Evolutionary conservation across 1,284 basidiomycete genomes (phyloP).

Genomic region (Puccinia hordei): DNA sequence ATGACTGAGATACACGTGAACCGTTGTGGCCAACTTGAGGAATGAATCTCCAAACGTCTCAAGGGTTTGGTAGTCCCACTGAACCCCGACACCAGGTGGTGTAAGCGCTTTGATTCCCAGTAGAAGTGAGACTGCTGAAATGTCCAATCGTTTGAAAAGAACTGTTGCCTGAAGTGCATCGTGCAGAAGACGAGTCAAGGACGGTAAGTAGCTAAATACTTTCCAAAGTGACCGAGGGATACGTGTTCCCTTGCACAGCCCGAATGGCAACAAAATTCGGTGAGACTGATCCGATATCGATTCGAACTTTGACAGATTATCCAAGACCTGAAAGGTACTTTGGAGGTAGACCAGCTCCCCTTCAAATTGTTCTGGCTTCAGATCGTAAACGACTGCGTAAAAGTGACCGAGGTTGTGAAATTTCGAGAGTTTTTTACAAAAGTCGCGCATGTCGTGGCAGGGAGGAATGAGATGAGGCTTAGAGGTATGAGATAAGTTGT

Average conservation of each 20-base stretch:
- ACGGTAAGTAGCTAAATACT: constrained; percentile 67
- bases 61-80: constrained; percentile 76
- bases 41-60: constrained; percentile 84
- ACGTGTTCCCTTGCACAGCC: constrained; percentile 64
- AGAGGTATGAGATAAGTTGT: constrained; percentile 18
- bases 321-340: constrained; percentile 14
- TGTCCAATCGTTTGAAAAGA: constrained; percentile 64
- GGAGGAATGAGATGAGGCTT: not conserved
- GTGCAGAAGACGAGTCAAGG: constrained; percentile 68
- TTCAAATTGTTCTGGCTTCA: constrained; percentile 1
- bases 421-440: constrained; percentile 18
- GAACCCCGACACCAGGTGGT: constrained; percentile 67
- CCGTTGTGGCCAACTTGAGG: constrained; percentile 72
- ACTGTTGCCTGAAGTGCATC: constrained; percentile 67
- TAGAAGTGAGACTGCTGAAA: constrained; percentile 67
- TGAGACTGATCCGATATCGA: not conserved
- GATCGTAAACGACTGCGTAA: constrained; percentile 18
- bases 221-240: constrained; percentile 64
- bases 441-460: constrained; percentile 8
- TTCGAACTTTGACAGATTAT: constrained; percentile 25
- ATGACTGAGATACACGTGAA: constrained; percentile 72
- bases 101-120: constrained; percentile 73
- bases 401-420: constrained; percentile 48
- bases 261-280: constrained; percentile 64
- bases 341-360: constrained; percentile 31